Evolutionary conservation across 164 flowering plant species (phyloP).

Genomic region (Macadamia integrifolia): DNA sequence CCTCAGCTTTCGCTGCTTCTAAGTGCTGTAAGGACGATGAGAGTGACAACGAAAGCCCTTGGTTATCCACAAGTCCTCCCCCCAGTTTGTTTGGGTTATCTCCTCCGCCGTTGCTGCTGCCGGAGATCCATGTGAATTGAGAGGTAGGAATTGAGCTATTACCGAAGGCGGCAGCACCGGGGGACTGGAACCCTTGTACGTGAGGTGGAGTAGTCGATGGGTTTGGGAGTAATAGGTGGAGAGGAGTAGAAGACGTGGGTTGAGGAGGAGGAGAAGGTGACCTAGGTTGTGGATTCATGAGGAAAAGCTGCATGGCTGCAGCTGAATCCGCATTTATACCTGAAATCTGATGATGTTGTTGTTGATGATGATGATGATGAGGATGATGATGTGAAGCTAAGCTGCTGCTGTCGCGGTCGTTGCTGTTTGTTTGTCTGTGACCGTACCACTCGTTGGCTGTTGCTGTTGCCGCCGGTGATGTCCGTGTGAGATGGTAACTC

Average conservation of each 20-base stretch:
- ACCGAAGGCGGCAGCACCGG: slow-evolving; percentile 3
- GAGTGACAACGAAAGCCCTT: slow-evolving; percentile 67
- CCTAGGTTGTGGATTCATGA: slow-evolving; percentile 64
- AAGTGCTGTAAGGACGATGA: slow-evolving; percentile 56
- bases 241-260: slow-evolving; percentile 20
- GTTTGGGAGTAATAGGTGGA: slow-evolving; percentile 7
- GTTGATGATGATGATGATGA: too few species aligned
- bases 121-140: slow-evolving; percentile 18
- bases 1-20: slow-evolving; percentile 64
- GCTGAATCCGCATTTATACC: slow-evolving; percentile 41
- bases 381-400: background rate
- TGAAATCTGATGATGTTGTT: slow-evolving; percentile 37
- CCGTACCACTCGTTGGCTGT: slow-evolving; percentile 26
- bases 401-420: slow-evolving; percentile 4
- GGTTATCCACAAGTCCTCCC: slow-evolving; percentile 35
- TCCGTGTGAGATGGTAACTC: slow-evolving; percentile 22
- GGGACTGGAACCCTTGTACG: slow-evolving; percentile 20
- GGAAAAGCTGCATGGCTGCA: slow-evolving; percentile 80
- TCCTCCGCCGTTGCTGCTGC: slow-evolving; percentile 6
- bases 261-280: slow-evolving; percentile 33
- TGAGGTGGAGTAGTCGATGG: too few species aligned
- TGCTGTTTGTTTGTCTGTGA: slow-evolving; percentile 18
- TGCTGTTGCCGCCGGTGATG: slow-evolving; percentile 8
- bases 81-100: slow-evolving; percentile 20
- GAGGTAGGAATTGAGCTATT: slow-evolving; percentile 7